Percentiles rank a stretch among this genome's conserved stretches.
These are phyloP conservation scores for Pleurotus pulmonarius DNA, from an alignment of 768 basidiomycete species.

Conservation along the genomic window DNA sequence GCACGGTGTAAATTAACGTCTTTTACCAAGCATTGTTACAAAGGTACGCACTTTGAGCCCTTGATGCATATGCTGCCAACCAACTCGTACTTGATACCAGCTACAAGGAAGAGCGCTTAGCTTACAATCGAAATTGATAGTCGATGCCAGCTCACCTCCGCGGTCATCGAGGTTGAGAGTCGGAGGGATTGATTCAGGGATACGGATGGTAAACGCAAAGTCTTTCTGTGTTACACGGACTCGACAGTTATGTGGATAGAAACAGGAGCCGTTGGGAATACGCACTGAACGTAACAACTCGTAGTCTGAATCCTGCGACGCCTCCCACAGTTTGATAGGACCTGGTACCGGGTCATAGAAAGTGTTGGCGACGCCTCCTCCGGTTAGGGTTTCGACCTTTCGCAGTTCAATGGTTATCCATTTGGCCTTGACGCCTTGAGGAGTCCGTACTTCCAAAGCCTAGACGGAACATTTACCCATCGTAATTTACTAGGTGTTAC, in stretches of 20 bases:
- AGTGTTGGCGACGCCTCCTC: conserved; percentile 62
- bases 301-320: conserved; percentile 40
- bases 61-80: conserved; percentile 83
- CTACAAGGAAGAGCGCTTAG: conserved; percentile 26
- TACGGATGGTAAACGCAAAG: conserved; percentile 85
- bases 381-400: conserved; percentile 82
- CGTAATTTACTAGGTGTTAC: conserved; percentile 3
- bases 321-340: conserved; percentile 80
- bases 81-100: conserved; percentile 87
- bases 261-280: conserved; percentile 13
- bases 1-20: conserved; percentile 7
- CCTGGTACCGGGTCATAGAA: conserved; percentile 79
- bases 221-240: conserved; percentile 55
- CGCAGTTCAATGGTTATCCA: conserved; percentile 91
- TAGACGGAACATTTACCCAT: conserved; percentile 26
- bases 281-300: conserved; percentile 63
- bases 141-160: conserved; percentile 35
- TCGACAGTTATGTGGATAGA: conserved; percentile 4
- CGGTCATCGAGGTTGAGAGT: conserved; percentile 75
- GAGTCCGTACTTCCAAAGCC: conserved; percentile 83
- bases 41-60: conserved; percentile 66
- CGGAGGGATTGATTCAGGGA: conserved; percentile 91
- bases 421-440: conserved; percentile 80
- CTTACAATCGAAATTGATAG: too few species aligned
- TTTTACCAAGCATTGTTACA: neutral